Conservation (phyloP, 306 rosid genomes). For the Citrullus amarus region DNA sequence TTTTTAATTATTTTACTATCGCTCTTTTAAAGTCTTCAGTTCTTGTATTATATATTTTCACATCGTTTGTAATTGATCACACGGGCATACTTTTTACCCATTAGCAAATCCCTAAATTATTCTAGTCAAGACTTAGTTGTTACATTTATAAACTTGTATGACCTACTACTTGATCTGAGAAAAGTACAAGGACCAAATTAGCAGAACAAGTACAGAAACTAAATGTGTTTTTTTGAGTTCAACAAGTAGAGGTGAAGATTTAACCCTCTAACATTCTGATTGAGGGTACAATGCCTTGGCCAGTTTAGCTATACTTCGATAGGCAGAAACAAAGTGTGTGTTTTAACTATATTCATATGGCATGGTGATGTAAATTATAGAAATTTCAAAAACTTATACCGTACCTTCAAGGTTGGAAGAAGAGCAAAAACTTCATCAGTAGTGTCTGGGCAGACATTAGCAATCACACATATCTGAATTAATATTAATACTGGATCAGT, state of each 20-base stretch:
- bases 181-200: neutral
- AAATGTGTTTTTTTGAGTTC: neutral
- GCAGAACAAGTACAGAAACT: neutral
- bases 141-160: neutral
- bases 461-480: conserved; percentile 69
- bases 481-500: conserved; percentile 16
- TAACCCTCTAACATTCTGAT: neutral
- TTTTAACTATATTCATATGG: neutral
- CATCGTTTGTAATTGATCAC: neutral
- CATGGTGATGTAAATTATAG: neutral
- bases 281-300: neutral
- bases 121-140: neutral
- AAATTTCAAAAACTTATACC: neutral
- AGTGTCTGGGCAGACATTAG: conserved; percentile 66
- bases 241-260: neutral
- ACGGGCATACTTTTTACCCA: neutral
- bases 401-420: conserved; percentile 75
- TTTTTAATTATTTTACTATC: neutral
- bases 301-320: neutral
- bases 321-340: neutral
- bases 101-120: neutral
- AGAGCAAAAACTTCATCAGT: conserved; percentile 72
- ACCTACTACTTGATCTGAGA: neutral
- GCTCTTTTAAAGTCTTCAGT: neutral
- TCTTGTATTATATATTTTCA: neutral